phyloP scores from a whole-genome alignment of 768 basidiomycete species.

The Russula ochroleuca region DNA sequence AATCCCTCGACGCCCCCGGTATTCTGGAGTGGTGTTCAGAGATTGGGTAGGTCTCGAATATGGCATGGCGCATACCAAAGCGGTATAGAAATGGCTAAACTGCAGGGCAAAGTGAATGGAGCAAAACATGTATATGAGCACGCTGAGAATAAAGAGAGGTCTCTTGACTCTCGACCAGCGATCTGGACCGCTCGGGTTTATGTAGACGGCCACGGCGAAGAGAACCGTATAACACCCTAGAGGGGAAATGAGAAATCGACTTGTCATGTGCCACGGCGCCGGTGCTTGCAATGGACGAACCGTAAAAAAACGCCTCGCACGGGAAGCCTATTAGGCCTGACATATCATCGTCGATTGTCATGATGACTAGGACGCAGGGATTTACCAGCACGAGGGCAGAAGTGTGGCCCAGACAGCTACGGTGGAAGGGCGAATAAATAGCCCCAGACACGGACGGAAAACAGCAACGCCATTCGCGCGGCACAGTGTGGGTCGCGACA shows the following conservation, averaged over 20 bases:
- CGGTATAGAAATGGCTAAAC: constrained; percentile 36
- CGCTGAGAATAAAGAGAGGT: not conserved
- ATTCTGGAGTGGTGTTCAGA: constrained; percentile 26
- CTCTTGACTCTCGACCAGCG: not conserved
- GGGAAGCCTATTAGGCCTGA: constrained; percentile 38
- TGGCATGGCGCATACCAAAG: constrained; percentile 32
- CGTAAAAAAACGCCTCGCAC: constrained; percentile 38
- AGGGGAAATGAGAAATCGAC: not conserved
- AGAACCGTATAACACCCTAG: constrained; percentile 13
- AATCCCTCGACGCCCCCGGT: constrained; percentile 32
- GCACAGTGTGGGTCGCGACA: too few relatives aligned
- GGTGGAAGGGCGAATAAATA: constrained; percentile 11
- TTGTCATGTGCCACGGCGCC: too few relatives aligned
- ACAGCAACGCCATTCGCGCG: too few relatives aligned
- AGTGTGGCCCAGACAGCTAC: not conserved
- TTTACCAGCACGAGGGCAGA: not conserved
- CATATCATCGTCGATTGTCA: constrained; percentile 33
- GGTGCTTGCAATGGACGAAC: constrained; percentile 32
- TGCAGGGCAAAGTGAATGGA: constrained; percentile 30
- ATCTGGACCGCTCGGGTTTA: not conserved
- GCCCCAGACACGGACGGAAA: not conserved
- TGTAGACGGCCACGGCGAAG: not conserved
- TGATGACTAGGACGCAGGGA: constrained; percentile 9
- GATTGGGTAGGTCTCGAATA: not conserved
- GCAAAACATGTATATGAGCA: constrained; percentile 10